A percentile compares a stretch with the other conserved stretches of the same genome.
These are phyloP conservation scores for Clonostachys sp. DNA, from an alignment of 2,329 filamentous ascomycete species.

Conservation along the genomic window DNA sequence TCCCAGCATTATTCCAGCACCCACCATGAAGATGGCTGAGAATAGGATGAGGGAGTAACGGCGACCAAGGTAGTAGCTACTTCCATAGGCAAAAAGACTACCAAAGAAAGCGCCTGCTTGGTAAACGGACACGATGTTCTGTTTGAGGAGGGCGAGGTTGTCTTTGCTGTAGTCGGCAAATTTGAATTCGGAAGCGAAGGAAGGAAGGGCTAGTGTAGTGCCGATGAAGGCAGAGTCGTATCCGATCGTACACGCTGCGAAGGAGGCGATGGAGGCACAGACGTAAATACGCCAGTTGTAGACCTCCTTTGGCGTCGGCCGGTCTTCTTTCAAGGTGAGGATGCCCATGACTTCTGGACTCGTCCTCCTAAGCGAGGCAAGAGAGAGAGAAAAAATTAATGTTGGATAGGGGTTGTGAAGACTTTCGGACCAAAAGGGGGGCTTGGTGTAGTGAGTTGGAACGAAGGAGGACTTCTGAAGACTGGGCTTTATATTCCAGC, in stretches of 20 bases:
- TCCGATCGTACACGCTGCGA: conserved; percentile 52
- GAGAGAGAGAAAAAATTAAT: no score
- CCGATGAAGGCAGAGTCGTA: conserved; percentile 48
- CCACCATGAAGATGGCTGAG: conserved; percentile 60
- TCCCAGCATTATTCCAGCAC: conserved; percentile 69
- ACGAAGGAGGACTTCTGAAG: no score
- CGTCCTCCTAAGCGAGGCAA: no score
- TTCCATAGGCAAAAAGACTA: conserved; percentile 51
- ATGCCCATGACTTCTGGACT: conserved; percentile 29
- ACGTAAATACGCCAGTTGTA: conserved; percentile 59
- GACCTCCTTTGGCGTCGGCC: conserved; percentile 50
- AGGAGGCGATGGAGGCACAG: conserved; percentile 48
- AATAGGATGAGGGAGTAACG: conserved; percentile 60
- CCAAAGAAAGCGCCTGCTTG: conserved; percentile 84
- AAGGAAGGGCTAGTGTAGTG: conserved; percentile 11
- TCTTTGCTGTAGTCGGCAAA: conserved; percentile 44
- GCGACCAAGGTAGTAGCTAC: conserved; percentile 64
- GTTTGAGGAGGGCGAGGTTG: conserved; percentile 55
- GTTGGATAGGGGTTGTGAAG: no score
- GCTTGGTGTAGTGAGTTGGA: no score
- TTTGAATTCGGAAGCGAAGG: conserved; percentile 54
- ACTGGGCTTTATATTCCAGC: no score
- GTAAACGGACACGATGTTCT: conserved; percentile 78
- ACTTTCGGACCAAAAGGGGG: no score
- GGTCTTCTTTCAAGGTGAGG: conserved; percentile 47